These are phyloP conservation scores for Lyophyllum decastes DNA, from an alignment of 768 basidiomycete genomes.

Conservation along the genomic window DNA sequence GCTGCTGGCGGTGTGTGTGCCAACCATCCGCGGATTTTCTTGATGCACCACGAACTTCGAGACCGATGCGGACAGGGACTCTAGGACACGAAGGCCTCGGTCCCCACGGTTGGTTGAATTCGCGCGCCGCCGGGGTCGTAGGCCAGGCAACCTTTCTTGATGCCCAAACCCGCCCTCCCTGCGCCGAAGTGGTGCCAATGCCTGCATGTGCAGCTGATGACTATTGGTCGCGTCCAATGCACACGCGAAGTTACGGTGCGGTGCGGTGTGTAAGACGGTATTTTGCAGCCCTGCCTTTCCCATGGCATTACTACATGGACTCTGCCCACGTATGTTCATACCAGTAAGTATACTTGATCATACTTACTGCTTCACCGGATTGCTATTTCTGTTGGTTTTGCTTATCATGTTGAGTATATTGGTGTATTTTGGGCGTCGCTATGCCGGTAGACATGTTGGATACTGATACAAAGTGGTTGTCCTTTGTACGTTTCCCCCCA, in stretches of 20 bases:
- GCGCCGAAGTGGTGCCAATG: background rate
- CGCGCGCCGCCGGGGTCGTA: background rate
- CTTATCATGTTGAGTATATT: background rate
- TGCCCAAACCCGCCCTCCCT: background rate
- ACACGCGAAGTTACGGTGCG: too few relatives aligned
- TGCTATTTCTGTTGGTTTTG: background rate
- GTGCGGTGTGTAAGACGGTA: too few relatives aligned
- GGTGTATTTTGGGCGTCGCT: too few relatives aligned
- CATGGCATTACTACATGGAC: background rate
- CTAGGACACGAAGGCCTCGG: background rate
- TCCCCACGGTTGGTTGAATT: background rate
- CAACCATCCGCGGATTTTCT: constrained; percentile 16
- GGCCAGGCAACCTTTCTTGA: background rate
- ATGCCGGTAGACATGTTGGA: too few relatives aligned
- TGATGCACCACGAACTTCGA: background rate
- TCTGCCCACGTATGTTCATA: background rate
- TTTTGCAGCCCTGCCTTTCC: background rate
- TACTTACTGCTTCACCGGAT: background rate
- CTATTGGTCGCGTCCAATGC: too few relatives aligned
- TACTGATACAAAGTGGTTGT: too few relatives aligned
- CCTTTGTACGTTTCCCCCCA: too few relatives aligned
- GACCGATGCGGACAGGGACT: background rate
- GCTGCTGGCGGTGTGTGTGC: constrained; percentile 34
- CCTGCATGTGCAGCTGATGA: too few relatives aligned
- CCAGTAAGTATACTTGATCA: background rate